Evolutionary conservation across 75 land plant species (phyloP), one percentile per base, ranked within the genome.

Genomic region (Adiantum capillusveneris): DNA sequence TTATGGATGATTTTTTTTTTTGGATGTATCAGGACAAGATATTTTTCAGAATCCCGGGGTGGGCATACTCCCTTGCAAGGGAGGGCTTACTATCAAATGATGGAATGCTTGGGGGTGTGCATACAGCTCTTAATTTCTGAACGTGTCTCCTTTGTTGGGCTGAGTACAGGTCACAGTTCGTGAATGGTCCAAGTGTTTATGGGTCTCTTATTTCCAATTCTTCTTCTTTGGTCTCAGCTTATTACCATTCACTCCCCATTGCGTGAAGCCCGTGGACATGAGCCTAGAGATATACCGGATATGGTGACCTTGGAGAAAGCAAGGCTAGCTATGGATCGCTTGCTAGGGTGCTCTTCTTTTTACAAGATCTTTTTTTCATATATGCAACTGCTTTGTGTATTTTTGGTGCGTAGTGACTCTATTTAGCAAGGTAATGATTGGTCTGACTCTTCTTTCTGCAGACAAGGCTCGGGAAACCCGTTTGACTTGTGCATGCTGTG

Each of bases 41-140:
- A 93, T 60, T 93, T 93, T 54, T 93, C 95, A 21, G 95, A 88
- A 60, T 78, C 98, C 25, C 70, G 95, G 37, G 64, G 76, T 58
- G 98, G 98, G 18, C 98, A 93, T 62, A 85, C 95, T 17, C 98
- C 98, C 60, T 70, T 93, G 0, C 87, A 77, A 56, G 98, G 98
- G 24, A 80, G 98, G 57, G 98, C 98, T 20, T 93, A 93, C 69
- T 93, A 85, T 64, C 98, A 93, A 62, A 83, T 85, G 83, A 88
- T 93, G 95, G 98, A 93, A 59, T 93, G 98, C 44, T 65, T 91
- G 17, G 97, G 97, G 46, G 97, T 91, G 75, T 71, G 83, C 58
- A 31, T 19, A 11, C 11, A 16, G 56, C 28, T 14, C 25, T 41
- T 14, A 18, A 27, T 29, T 28, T 60, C n/a, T n/a, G n/a, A n/a